Conservation (phyloP, 2,329 filamentous ascomycete species). For the Curvularia spicifera region DNA sequence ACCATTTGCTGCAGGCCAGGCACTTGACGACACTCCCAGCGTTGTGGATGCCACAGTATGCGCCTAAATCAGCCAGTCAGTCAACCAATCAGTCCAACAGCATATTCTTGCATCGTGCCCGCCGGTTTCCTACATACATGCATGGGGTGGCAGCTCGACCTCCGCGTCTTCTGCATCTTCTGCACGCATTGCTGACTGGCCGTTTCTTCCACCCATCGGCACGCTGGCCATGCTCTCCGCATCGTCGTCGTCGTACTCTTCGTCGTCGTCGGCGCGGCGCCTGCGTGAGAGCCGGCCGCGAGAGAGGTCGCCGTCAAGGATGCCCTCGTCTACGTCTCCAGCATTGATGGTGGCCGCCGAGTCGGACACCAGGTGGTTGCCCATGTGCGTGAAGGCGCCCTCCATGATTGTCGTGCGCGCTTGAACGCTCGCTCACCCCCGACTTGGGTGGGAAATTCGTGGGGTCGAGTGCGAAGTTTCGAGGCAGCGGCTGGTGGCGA, state of each 20-base stretch:
- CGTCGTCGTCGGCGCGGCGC: constrained; percentile 79
- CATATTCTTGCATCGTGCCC: neutral
- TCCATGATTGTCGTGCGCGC: constrained; percentile 65
- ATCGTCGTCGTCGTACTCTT: constrained; percentile 83
- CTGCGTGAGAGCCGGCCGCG: constrained; percentile 65
- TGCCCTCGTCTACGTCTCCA: constrained; percentile 82
- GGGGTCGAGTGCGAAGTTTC: constrained; percentile 12
- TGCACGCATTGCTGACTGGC: constrained; percentile 57
- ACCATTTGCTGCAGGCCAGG: constrained; percentile 95
- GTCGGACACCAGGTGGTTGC: constrained; percentile 84
- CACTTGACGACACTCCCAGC: constrained; percentile 96
- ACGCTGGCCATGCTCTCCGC: constrained; percentile 78
- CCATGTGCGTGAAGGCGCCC: constrained; percentile 85
- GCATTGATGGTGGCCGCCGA: constrained; percentile 88
- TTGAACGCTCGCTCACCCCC: constrained; percentile 8
- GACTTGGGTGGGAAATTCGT: constrained; percentile 9
- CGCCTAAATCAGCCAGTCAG: constrained; percentile 49
- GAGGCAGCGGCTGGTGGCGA: constrained; percentile 10
- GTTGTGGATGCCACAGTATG: constrained; percentile 97
- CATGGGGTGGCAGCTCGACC: constrained; percentile 83
- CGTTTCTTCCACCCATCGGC: constrained; percentile 76
- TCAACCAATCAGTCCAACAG: neutral
- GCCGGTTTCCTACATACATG: constrained; percentile 57
- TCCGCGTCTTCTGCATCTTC: constrained; percentile 78
- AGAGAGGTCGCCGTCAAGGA: constrained; percentile 70